phyloP scores from a whole-genome alignment of 2,329 filamentous ascomycete genomes.

The Diaporthe batatas region DNA sequence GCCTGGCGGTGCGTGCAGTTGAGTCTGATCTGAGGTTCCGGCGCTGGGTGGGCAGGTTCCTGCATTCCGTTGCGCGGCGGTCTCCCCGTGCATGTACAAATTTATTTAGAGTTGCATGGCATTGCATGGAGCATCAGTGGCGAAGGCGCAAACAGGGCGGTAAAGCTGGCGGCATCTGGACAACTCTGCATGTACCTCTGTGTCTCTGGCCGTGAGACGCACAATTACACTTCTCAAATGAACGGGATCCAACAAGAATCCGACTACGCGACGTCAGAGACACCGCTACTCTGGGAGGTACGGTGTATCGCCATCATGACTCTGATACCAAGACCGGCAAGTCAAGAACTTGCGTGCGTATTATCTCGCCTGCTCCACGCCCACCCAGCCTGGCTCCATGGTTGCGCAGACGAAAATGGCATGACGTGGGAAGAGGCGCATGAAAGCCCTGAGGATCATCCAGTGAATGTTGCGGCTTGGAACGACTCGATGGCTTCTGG shows the following conservation, averaged over 20 bases:
- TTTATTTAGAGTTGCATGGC: constrained; percentile 21
- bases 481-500: constrained; percentile 31
- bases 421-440: constrained; percentile 2
- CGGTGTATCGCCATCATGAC: constrained; percentile 20
- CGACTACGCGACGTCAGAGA: not conserved
- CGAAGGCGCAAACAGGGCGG: constrained; percentile 28
- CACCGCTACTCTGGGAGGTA: constrained; percentile 7
- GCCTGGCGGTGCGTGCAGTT: constrained; percentile 19
- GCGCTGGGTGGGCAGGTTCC: constrained; percentile 15
- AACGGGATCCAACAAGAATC: not conserved
- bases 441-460: constrained; percentile 13
- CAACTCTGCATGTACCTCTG: constrained; percentile 3
- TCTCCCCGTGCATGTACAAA: constrained; percentile 14
- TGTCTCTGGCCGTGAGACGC: constrained; percentile 1
- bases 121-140: constrained; percentile 34
- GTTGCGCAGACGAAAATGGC: not conserved
- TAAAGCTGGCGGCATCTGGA: not conserved
- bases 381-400: not conserved
- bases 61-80: constrained; percentile 34
- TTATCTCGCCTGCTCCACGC: not conserved
- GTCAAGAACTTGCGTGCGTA: constrained; percentile 8
- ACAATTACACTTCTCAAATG: constrained; percentile 16
- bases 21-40: constrained; percentile 30
- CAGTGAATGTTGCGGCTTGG: not conserved
- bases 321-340: constrained; percentile 18